Conservation (phyloP, 805 yeast genomes). For the Wickerhamiella domercqiae region DNA sequence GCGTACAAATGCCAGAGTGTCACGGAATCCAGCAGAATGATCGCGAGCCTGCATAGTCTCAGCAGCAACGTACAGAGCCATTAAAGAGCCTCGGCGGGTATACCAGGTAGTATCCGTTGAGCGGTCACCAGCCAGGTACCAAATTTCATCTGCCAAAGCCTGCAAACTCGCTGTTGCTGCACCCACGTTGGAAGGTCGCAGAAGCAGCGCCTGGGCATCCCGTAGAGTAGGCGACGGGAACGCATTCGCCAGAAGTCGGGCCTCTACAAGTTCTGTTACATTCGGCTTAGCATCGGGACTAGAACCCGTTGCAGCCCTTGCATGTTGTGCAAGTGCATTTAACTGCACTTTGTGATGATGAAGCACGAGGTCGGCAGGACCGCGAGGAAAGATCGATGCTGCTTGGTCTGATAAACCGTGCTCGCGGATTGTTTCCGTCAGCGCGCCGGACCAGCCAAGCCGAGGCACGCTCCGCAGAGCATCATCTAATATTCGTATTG, state of each 20-base stretch:
- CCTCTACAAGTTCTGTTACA: slow-evolving; percentile 27
- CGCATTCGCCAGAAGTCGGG: slow-evolving; percentile 28
- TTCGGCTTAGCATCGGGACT: not conserved
- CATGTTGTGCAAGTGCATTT: slow-evolving; percentile 19
- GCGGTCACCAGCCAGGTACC: slow-evolving; percentile 61
- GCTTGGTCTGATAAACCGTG: slow-evolving; percentile 39
- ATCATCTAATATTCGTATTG: slow-evolving; percentile 26
- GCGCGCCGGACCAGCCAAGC: slow-evolving; percentile 37
- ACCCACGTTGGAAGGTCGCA: slow-evolving; percentile 46
- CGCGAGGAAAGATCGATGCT: slow-evolving; percentile 29
- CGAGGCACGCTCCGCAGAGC: slow-evolving; percentile 33
- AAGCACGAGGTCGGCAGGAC: slow-evolving; percentile 38
- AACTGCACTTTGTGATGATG: slow-evolving; percentile 34
- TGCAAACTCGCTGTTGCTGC: slow-evolving; percentile 53
- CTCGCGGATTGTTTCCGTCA: slow-evolving; percentile 34
- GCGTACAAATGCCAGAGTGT: slow-evolving; percentile 52
- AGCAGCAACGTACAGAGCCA: slow-evolving; percentile 49
- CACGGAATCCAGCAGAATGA: slow-evolving; percentile 35
- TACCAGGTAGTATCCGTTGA: slow-evolving; percentile 84
- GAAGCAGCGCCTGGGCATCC: slow-evolving; percentile 43
- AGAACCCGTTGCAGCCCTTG: too few species aligned
- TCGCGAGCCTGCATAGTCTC: slow-evolving; percentile 77
- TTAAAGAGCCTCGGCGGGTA: slow-evolving; percentile 59
- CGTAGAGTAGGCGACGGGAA: not conserved
- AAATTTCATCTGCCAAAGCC: slow-evolving; percentile 66